Base-by-base conservation (phyloP, 2,329 filamentous ascomycete species). In the Leptodontidium sp. region DNA sequence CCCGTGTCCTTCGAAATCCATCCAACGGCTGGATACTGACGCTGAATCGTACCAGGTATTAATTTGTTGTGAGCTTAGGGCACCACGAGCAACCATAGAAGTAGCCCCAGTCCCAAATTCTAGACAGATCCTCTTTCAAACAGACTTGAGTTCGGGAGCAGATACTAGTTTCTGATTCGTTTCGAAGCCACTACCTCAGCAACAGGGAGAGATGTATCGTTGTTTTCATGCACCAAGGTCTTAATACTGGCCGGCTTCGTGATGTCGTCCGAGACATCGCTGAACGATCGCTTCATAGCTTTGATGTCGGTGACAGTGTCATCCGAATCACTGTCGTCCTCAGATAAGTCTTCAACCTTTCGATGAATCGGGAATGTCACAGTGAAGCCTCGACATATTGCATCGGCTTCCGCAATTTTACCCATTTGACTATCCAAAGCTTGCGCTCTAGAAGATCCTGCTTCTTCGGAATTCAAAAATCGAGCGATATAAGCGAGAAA, bases 401-500 rank as follows among this genome's bases (percentile, higher is more conserved):
- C 47, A 47, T 66, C 64, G n/a, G 64, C 64, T 32, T 29, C 45
- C 15, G 15, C 9, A 26, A 66, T 66, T n/a, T 66, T 21, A 4
- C 9, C 38, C 21, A 61, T 66, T 8, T 26, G 61, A 7, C n/a
- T 4, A 1, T 17, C 4, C 17, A 52, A 21, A 24, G 14, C 8
- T 17, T 61, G 29, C 47, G 9, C 5, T 12, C 4, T 47, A 4
- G 24, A 15, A 15, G 14, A 9, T 5, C 4, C 29, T 40, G 29
- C 4, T 12, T 15, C 21, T 29, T 17, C n/a, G 14, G 17, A 2
- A 6, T 29, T 17, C 17, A 61, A 15, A 15, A 52, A n/a, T 12
- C 43, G 9, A 12, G 52, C 43, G 2, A 72, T 17, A 15, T 67
- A 72, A 0, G 8, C 4, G 1, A 72, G 32, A n/a, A 72, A 29